These are phyloP conservation scores for Berkeleyomyces basicola DNA, from an alignment of 2,329 filamentous ascomycete genomes.

Conservation along the genomic window DNA sequence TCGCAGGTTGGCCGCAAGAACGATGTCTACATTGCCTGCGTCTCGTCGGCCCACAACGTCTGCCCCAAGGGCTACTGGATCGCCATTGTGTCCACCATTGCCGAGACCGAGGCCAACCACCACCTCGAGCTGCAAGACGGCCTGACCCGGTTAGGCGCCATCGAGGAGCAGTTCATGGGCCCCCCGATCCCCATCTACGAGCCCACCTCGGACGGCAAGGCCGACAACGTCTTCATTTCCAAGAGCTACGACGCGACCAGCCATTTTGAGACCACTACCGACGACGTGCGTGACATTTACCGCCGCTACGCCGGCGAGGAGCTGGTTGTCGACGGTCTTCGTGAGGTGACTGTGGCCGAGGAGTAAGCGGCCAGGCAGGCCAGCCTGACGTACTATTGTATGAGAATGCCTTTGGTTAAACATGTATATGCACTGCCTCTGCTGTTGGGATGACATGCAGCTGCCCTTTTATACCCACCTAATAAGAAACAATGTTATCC, in stretches of 20 bases:
- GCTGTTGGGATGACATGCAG: background rate
- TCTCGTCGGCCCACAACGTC: constrained; percentile 91
- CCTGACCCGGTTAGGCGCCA: constrained; percentile 77
- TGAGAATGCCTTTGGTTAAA: background rate
- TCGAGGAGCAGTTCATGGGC: constrained; percentile 95
- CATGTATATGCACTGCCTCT: constrained; percentile 10
- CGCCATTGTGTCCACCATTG: constrained; percentile 94
- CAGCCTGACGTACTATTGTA: background rate
- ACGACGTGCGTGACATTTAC: constrained; percentile 93
- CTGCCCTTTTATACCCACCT: constrained; percentile 13
- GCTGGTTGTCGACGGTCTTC: constrained; percentile 71
- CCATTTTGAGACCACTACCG: constrained; percentile 84
- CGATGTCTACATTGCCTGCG: constrained; percentile 93
- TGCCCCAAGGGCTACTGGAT: constrained; percentile 99
- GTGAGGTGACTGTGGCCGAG: constrained; percentile 60
- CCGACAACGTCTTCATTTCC: constrained; percentile 90
- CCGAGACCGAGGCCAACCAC: constrained; percentile 81
- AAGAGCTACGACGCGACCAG: constrained; percentile 97
- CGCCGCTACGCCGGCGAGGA: constrained; percentile 66
- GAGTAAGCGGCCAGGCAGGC: constrained; percentile 17
- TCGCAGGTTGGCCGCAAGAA: constrained; percentile 94
- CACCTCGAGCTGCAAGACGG: constrained; percentile 88
- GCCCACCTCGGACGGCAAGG: constrained; percentile 63
- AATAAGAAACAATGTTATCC: constrained; percentile 13
- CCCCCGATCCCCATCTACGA: constrained; percentile 87